These are phyloP conservation scores for Pythium diclinum DNA, from an alignment of 352 stramenopile genomes.

Conservation along the genomic window DNA sequence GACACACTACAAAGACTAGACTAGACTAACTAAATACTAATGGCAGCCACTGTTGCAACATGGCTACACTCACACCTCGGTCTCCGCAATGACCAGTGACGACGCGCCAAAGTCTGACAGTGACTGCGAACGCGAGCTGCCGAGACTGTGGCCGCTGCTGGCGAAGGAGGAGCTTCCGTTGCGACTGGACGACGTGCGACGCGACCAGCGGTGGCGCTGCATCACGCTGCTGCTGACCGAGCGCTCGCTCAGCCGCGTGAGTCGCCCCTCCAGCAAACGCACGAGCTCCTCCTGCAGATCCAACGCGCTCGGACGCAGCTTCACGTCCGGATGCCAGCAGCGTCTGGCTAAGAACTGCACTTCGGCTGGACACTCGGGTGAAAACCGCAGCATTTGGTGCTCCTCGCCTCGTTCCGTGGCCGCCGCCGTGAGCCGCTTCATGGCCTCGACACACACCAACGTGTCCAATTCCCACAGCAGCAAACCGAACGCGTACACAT, in stretches of 20 bases:
- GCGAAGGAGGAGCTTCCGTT: slow-evolving; percentile 20
- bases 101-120: slow-evolving; percentile 19
- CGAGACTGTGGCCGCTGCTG: slow-evolving; percentile 18
- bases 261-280: slow-evolving; percentile 57
- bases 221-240: slow-evolving; percentile 22
- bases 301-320: slow-evolving; percentile 50
- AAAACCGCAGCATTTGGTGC: slow-evolving; percentile 62
- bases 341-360: slow-evolving; percentile 49
- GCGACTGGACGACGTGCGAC: slow-evolving; percentile 42
- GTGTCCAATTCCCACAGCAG: slow-evolving; percentile 77
- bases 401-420: slow-evolving; percentile 29
- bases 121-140: slow-evolving; percentile 14
- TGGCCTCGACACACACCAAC: slow-evolving; percentile 56
- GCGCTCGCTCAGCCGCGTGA: slow-evolving; percentile 33
- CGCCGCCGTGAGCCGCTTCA: slow-evolving; percentile 40
- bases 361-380: slow-evolving; percentile 51
- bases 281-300: slow-evolving; percentile 76
- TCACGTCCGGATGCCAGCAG: slow-evolving; percentile 57
- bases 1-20: background rate
- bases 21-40: slow-evolving; percentile 9
- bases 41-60: background rate
- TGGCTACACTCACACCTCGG: slow-evolving; percentile 26
- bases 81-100: slow-evolving; percentile 24
- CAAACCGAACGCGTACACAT: slow-evolving; percentile 72
- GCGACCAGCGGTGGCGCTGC: slow-evolving; percentile 41